Conservation (phyloP, 805 yeast species). For the Teunomyces cretensis region DNA sequence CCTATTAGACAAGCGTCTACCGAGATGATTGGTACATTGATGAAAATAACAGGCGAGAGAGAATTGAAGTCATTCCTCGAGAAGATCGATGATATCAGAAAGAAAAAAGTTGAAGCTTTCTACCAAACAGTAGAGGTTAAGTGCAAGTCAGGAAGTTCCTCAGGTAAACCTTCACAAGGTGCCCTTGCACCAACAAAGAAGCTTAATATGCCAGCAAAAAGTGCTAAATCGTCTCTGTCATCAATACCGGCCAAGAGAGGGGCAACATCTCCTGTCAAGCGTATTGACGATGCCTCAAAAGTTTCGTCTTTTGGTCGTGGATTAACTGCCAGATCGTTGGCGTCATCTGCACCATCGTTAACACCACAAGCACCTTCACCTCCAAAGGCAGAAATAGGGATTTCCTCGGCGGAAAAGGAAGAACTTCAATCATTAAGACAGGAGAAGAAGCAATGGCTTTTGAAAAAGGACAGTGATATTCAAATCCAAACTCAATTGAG, state of each 20-base stretch:
- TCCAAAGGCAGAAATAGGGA: slow-evolving; percentile 11
- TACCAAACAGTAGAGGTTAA: slow-evolving; percentile 56
- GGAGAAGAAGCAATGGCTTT: slow-evolving; percentile 52
- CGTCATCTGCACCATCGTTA: slow-evolving; percentile 19
- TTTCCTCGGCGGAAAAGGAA: slow-evolving; percentile 29
- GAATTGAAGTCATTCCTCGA: slow-evolving; percentile 60
- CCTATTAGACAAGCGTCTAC: slow-evolving; percentile 79
- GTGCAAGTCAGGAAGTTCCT: slow-evolving; percentile 25
- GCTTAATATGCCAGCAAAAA: slow-evolving; percentile 9
- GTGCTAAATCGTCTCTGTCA: slow-evolving; percentile 22
- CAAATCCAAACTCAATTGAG: slow-evolving; percentile 24
- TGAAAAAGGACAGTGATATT: slow-evolving; percentile 18
- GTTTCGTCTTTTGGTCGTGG: slow-evolving; percentile 34
- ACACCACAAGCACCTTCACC: slow-evolving; percentile 15
- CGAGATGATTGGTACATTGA: slow-evolving; percentile 73
- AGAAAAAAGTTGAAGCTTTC: slow-evolving; percentile 61
- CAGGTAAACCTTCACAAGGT: slow-evolving; percentile 2
- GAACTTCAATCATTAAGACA: slow-evolving; percentile 52
- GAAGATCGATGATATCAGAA: slow-evolving; percentile 74
- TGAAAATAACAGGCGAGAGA: slow-evolving; percentile 80
- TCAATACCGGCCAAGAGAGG: slow-evolving; percentile 64
- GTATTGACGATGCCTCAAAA: slow-evolving; percentile 30
- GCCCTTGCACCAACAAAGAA: slow-evolving; percentile 15
- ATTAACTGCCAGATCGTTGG: slow-evolving; percentile 44
- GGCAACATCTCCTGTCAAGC: slow-evolving; percentile 69